Evolutionary conservation across 331 rosid genomes (phyloP), one percentile per base, ranked within the genome.

Genomic region (Pyrus hybrid): DNA sequence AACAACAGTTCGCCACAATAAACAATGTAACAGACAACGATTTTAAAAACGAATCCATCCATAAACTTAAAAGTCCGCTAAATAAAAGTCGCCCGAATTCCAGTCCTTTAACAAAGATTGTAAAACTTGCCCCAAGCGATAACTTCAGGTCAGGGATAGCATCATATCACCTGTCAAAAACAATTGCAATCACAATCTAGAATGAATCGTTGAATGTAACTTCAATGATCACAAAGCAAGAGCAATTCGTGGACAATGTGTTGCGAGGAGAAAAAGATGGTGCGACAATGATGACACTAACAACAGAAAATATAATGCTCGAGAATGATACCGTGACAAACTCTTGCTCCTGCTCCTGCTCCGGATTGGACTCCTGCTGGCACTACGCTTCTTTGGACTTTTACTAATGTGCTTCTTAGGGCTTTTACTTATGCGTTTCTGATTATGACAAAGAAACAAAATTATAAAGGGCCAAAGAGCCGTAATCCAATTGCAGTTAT

Each of bases 281-380:
- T 4, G 63, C 10, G n/a, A 7, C 29, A 49, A 4, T n/a, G n/a
- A 14, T 7, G 29, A 7, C 53, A 62, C 8, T 4, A 37, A 18
- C 18, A 6, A 29, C 37, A 25, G 22, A 12, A 29, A 7, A 20
- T 32, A 66, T 32, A 33, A 35, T 2, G 51, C 26, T 61, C 2
- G 60, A 71, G 71, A 49, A 68, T 45, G 71, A 74, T 58, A 93
- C 98, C 97, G 86, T 67, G 97, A 93, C 86, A 89, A 82, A 82
- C 99, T 95, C 87, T 74, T 87, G 92, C 99, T 91, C 82, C 65
- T 63, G 86, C 97, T 91, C 80, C 66, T 63, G 86, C 97, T 89
- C 81, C 87, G 77, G 61, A 68, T 76, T 47, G 93, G 97, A 82
- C 99, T 92, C 85, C 85, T 85, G 88, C 97, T 92, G 65, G 86